Percentiles rank a stretch among this genome's conserved stretches.
phyloP scores from a whole-genome alignment of 73 alveolate species.

The Paramecium sonneborni region DNA sequence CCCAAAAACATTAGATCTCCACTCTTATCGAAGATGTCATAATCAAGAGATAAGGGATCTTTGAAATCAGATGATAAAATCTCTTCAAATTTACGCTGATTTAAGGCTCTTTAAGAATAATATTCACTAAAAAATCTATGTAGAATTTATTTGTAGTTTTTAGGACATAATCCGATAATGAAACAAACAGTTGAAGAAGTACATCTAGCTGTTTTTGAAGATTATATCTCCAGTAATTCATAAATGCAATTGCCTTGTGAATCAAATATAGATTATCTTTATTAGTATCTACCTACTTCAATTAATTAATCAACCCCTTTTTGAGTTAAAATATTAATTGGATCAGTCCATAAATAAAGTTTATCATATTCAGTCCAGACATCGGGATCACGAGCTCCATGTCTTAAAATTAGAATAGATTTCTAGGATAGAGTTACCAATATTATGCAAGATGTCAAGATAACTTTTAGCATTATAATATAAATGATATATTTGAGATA shows the following conservation, averaged over 20 bases:
- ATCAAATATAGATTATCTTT: background rate
- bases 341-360: too few relatives aligned
- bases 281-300: background rate
- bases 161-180: background rate
- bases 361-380: slow-evolving; percentile 7
- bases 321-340: background rate
- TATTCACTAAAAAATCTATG: slow-evolving; percentile 33
- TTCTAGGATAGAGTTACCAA: background rate
- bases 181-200: background rate
- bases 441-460: background rate
- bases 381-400: slow-evolving; percentile 26
- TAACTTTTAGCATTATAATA: background rate
- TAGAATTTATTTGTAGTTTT: background rate
- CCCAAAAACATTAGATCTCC: slow-evolving; percentile 11
- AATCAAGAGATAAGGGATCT: background rate
- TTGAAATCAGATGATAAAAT: background rate
- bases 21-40: background rate
- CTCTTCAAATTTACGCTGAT: background rate
- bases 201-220: background rate
- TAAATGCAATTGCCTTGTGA: background rate
- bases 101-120: background rate
- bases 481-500: background rate
- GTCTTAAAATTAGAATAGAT: background rate
- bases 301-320: background rate
- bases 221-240: background rate